Evolutionary conservation across 768 basidiomycete species (phyloP).

Genomic region (Astraeus odoratus): DNA sequence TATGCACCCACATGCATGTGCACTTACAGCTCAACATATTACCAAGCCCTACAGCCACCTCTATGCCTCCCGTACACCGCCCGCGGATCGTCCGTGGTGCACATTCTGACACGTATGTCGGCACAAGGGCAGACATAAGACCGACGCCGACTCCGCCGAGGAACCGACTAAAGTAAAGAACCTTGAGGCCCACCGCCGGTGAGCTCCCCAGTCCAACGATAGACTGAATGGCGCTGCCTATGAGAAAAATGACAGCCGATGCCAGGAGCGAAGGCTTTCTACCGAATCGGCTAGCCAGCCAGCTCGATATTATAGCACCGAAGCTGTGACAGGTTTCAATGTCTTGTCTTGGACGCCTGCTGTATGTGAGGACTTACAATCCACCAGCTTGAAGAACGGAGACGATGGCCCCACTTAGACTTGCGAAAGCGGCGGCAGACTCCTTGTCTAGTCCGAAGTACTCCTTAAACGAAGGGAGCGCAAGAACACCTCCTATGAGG

Average conservation of each 20-base stretch:
- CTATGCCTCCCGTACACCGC: constrained; percentile 29
- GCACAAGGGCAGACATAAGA: constrained; percentile 28
- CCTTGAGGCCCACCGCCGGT: constrained; percentile 17
- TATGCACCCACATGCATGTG: not conserved
- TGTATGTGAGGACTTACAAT: constrained; percentile 19
- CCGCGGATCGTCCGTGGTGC: constrained; percentile 32
- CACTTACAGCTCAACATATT: constrained; percentile 31
- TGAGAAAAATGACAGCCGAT: constrained; percentile 26
- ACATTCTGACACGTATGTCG: constrained; percentile 33
- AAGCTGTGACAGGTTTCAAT: constrained; percentile 11
- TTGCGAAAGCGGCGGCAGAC: constrained; percentile 18
- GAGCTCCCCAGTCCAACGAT: constrained; percentile 27
- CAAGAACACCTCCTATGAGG: constrained; percentile 30
- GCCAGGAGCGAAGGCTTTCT: constrained; percentile 28
- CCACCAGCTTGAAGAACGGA: constrained; percentile 31
- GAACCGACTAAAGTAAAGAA: constrained; percentile 35
- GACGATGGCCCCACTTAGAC: constrained; percentile 32
- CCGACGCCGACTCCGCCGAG: constrained; percentile 44
- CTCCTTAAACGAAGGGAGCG: constrained; percentile 30
- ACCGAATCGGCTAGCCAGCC: constrained; percentile 27
- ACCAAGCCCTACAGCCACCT: constrained; percentile 27
- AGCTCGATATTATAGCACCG: constrained; percentile 23
- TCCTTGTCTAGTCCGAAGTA: constrained; percentile 28
- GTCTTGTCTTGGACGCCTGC: too few species aligned
- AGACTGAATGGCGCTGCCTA: constrained; percentile 30